These are phyloP conservation scores for Fusarium algeriense DNA, from an alignment of 2,329 filamentous ascomycete species.

Conservation along the genomic window DNA sequence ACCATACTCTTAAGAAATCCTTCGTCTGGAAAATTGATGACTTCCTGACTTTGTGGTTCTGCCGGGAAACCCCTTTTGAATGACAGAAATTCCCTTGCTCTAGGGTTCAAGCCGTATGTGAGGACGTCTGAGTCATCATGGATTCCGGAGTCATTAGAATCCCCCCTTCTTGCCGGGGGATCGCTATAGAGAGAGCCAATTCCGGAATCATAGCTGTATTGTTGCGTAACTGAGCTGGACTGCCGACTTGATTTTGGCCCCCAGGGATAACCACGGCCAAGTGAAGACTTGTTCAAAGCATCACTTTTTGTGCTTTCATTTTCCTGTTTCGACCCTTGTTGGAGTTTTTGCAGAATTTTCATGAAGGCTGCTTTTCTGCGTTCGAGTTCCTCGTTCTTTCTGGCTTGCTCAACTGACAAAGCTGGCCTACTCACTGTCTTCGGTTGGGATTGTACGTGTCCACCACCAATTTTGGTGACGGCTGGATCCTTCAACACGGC, in stretches of 20 bases:
- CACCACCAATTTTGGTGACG: constrained; percentile 23
- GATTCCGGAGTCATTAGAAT: constrained; percentile 38
- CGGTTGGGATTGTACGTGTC: neutral
- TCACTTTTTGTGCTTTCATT: constrained; percentile 1
- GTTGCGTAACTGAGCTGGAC: neutral
- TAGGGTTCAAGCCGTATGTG: constrained; percentile 48
- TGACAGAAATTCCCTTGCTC: constrained; percentile 52
- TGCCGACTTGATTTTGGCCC: neutral
- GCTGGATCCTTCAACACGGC: constrained; percentile 39
- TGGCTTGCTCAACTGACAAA: neutral
- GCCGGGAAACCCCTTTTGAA: constrained; percentile 25
- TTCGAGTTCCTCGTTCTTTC: constrained; percentile 10
- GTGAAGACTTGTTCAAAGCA: neutral
- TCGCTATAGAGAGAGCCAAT: constrained; percentile 3
- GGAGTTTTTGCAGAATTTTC: constrained; percentile 47
- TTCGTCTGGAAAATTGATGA: neutral
- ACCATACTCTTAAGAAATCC: neutral
- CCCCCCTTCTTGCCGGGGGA: constrained; percentile 8
- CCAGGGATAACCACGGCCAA: constrained; percentile 9
- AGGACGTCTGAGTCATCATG: constrained; percentile 18
- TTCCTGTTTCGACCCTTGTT: constrained; percentile 9
- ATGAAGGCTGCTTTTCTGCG: constrained; percentile 45
- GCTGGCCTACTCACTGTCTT: neutral
- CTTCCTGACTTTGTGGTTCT: neutral
- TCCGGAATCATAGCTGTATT: constrained; percentile 17